phyloP scores from a whole-genome alignment of 225 moss, liverwort and hornwort genomes.

The Pseudoscleropodium purum region DNA sequence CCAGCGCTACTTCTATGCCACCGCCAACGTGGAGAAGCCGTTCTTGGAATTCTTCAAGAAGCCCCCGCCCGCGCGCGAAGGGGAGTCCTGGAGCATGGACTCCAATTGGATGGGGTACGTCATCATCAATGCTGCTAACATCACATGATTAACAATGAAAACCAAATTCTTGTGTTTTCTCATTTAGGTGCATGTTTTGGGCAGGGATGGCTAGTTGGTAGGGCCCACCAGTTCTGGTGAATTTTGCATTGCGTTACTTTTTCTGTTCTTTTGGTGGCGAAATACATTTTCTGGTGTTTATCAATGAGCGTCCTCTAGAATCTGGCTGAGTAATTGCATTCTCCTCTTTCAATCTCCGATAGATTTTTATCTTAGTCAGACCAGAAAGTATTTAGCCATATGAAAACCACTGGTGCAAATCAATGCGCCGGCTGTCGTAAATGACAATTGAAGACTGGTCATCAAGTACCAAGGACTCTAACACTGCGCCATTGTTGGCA shows the following conservation, averaged over 20 bases:
- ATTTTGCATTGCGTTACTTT: background rate
- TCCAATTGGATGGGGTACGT: constrained; percentile 49
- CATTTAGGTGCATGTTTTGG: background rate
- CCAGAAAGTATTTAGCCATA: background rate
- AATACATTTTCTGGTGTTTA: background rate
- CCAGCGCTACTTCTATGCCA: constrained; percentile 44
- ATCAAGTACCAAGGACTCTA: background rate
- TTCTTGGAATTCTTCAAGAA: constrained; percentile 24
- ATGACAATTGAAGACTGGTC: background rate
- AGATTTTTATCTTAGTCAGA: no score
- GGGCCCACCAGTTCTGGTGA: background rate
- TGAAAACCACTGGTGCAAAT: background rate
- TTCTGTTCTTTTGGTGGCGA: background rate
- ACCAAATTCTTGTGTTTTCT: background rate
- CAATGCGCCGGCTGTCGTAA: background rate
- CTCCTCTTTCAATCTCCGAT: background rate
- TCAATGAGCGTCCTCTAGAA: background rate
- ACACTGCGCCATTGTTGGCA: no score
- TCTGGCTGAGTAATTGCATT: no score
- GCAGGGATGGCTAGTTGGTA: background rate
- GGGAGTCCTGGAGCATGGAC: background rate
- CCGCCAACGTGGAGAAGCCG: constrained; percentile 24
- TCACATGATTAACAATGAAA: background rate
- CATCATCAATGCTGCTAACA: background rate
- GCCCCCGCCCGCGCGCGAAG: background rate